Base-by-base conservation (phyloP, 179 eudicot species). In the Silene noctiflora region DNA sequence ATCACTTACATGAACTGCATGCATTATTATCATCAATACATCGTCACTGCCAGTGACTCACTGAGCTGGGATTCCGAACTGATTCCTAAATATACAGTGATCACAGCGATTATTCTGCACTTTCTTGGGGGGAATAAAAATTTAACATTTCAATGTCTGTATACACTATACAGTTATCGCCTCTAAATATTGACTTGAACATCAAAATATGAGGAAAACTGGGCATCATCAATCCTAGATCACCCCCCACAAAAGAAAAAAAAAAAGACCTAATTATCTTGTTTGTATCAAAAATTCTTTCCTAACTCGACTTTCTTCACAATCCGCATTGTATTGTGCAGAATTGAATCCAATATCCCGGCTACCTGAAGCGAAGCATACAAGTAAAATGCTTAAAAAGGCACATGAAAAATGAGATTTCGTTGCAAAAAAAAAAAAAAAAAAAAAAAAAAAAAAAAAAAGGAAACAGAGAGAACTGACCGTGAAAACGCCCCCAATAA, bases 401-500 rank as follows among this genome's bases (percentile, higher is more conserved):
- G 60, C 8, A 56, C 20, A 56, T 14, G 13, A 33, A 31, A 10
- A 44, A 58, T 13, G 19, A 72, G 20, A 21, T 13, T 16, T 10
- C 6, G 17, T 16, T 13, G 16, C 13, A 1, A 46, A 53, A n/a
- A n/a, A n/a, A n/a, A n/a, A n/a, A n/a, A n/a, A n/a, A n/a, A n/a
- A n/a, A n/a, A n/a, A n/a, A n/a, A n/a, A n/a, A n/a, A n/a, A n/a
- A n/a, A n/a, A n/a, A 6, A 8, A 60, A 19, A 6, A 8, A 60
- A 19, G 63, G 13, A 19, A 31, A 44, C 20, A 56, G 24, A 73
- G 75, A 56, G 39, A 22, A 83, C 93, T 27, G 11, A 95, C 99
- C 90, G 99, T 95, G 88, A 95, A 95, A 83, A 95, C 91, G 72
- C 99, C 99, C 42, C 99, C 99, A 59, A 92, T 95, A 72, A 95